Percentiles rank a stretch among this genome's conserved stretches.
These are phyloP conservation scores for Hymenoscyphus repandus DNA, from an alignment of 2,329 filamentous ascomycete species.

Conservation along the genomic window DNA sequence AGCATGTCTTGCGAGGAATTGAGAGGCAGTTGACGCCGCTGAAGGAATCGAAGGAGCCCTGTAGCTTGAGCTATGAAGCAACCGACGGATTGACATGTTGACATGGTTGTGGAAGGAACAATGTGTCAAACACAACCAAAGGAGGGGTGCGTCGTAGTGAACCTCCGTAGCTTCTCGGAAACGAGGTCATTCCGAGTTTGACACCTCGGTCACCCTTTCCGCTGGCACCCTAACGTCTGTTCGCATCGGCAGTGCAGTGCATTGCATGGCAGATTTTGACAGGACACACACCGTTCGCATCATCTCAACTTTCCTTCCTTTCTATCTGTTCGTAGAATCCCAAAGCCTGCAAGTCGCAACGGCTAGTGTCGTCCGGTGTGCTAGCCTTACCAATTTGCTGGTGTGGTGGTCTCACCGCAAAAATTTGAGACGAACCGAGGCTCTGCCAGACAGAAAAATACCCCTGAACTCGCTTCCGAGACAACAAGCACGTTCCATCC, in stretches of 20 bases:
- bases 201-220: neutral
- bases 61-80: conserved; percentile 1
- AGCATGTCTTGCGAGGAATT: conserved; percentile 39
- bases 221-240: neutral
- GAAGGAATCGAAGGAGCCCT: conserved; percentile 8
- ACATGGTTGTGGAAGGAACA: conserved; percentile 14
- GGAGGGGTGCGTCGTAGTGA: neutral
- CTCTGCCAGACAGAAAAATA: neutral
- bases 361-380: too few relatives aligned
- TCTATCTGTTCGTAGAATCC: too few relatives aligned
- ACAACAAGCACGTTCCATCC: too few relatives aligned
- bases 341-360: too few relatives aligned
- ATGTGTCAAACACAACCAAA: neutral
- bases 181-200: neutral
- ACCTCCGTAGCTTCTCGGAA: neutral
- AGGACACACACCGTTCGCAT: neutral
- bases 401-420: neutral
- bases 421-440: neutral
- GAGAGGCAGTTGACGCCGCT: conserved; percentile 32
- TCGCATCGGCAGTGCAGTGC: neutral
- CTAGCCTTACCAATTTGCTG: too few relatives aligned
- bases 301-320: neutral
- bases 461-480: neutral
- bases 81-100: conserved; percentile 1
- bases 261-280: neutral